phyloP scores from a whole-genome alignment of 176 grass and related monocot species.

The Zoysia pacifica region DNA sequence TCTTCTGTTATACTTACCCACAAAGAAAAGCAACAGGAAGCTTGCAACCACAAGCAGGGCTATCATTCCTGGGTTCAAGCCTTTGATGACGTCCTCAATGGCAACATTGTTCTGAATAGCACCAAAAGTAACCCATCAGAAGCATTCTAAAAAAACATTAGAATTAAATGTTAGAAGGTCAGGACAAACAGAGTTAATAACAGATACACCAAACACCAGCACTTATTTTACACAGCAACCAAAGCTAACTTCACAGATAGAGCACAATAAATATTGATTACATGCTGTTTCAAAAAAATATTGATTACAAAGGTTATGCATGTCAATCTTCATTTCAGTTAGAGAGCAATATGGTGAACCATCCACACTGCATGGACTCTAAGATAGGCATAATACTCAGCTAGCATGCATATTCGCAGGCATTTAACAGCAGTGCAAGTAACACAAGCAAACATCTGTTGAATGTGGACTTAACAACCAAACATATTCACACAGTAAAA shows the following conservation, averaged over 20 bases:
- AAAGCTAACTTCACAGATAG: not conserved
- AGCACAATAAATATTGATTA: not conserved
- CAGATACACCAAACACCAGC: not conserved
- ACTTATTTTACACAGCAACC: not conserved
- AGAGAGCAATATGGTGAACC: not conserved
- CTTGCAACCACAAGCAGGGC: constrained; percentile 76
- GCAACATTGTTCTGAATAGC: constrained; percentile 70
- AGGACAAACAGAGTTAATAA: not conserved
- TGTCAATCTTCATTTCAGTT: not conserved
- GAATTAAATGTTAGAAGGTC: not conserved
- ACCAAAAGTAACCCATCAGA: constrained; percentile 4
- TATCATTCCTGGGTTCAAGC: constrained; percentile 87
- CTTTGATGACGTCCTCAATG: constrained; percentile 74
- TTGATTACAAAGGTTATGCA: not conserved
- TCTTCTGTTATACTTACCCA: constrained; percentile 85
- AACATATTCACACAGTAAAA: not conserved
- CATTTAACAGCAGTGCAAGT: not conserved
- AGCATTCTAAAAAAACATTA: not conserved
- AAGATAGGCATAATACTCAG: not conserved
- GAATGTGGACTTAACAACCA: not conserved
- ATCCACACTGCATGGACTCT: not conserved
- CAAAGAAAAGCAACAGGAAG: constrained; percentile 79
- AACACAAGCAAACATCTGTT: not conserved
- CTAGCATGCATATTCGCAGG: not conserved
- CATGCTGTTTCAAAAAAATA: no score